Evolutionary conservation across 352 stramenopile species (phyloP).

Genomic region (Globisporangium mamillatum): DNA sequence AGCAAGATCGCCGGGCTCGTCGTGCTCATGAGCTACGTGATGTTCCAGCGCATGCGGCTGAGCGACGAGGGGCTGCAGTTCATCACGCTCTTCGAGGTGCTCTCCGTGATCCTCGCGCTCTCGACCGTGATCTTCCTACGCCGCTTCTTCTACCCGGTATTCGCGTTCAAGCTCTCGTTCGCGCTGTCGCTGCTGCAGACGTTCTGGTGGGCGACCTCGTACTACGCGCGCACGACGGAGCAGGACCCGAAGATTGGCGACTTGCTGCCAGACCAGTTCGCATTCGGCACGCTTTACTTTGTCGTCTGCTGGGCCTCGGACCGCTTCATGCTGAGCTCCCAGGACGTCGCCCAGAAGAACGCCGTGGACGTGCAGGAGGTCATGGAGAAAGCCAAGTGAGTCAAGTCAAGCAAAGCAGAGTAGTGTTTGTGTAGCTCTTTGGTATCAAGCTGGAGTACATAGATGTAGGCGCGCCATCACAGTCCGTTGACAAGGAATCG

Average conservation of each 20-base stretch:
- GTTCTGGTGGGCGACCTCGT: constrained; percentile 58
- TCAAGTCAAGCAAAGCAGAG: background rate
- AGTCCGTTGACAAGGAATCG: no score
- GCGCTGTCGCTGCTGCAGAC: constrained; percentile 68
- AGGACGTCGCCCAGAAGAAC: constrained; percentile 58
- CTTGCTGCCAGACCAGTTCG: constrained; percentile 52
- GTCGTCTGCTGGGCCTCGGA: constrained; percentile 72
- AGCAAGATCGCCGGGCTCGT: constrained; percentile 74
- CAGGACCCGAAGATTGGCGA: constrained; percentile 51
- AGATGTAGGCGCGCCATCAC: background rate
- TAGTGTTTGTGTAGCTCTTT: background rate
- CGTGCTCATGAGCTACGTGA: constrained; percentile 57
- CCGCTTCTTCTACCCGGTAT: constrained; percentile 52
- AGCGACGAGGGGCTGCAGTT: constrained; percentile 50
- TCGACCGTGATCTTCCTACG: constrained; percentile 65
- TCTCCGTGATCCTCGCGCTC: constrained; percentile 54
- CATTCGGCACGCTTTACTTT: constrained; percentile 78
- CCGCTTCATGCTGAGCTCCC: constrained; percentile 77
- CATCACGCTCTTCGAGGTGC: constrained; percentile 50
- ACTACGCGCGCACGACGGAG: constrained; percentile 45
- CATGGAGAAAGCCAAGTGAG: constrained; percentile 28
- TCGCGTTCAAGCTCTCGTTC: constrained; percentile 80
- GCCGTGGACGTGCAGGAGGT: constrained; percentile 59
- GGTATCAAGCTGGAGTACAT: background rate
- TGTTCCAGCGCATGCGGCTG: constrained; percentile 57